phyloP scores from a whole-genome alignment of 2,329 filamentous ascomycete genomes.

The Xylariomycetidae sp. region DNA sequence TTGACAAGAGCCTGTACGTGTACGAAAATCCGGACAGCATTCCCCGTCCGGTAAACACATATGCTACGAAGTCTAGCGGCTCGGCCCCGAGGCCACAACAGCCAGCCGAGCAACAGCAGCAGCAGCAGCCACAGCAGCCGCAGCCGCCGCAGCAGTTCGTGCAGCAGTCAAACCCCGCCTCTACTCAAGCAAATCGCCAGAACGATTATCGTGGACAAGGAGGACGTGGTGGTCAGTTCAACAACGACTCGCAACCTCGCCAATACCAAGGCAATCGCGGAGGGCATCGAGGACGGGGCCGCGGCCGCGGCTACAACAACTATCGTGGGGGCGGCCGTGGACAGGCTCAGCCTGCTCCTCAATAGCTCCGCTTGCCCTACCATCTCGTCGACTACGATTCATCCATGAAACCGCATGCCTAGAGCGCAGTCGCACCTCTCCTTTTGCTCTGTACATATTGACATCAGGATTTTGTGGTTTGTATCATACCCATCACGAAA shows the following conservation, averaged over 20 bases:
- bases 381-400: constrained; percentile 9
- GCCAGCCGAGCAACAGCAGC: constrained; percentile 15
- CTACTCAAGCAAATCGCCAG: constrained; percentile 25
- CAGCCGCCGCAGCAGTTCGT: too few species aligned
- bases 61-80: constrained; percentile 22
- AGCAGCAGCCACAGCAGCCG: too few species aligned
- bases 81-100: constrained; percentile 20
- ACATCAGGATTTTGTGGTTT: constrained; percentile 25
- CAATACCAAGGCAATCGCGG: constrained; percentile 27
- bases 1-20: constrained; percentile 97
- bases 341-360: constrained; percentile 26
- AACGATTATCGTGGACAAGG: constrained; percentile 20
- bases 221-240: constrained; percentile 23
- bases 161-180: constrained; percentile 17
- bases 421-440: constrained; percentile 5
- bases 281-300: constrained; percentile 20
- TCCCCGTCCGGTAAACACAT: constrained; percentile 67
- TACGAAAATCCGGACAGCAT: constrained; percentile 96
- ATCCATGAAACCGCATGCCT: constrained; percentile 3
- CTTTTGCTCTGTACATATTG: constrained; percentile 28
- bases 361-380: constrained; percentile 27
- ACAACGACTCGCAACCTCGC: constrained; percentile 27
- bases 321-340: constrained; percentile 29
- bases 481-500: constrained; percentile 30
- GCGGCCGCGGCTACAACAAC: constrained; percentile 29